Percentiles rank a stretch among this genome's conserved stretches.
Evolutionary conservation across 1,284 basidiomycete species (phyloP).

Genomic region (Rhodotorula sp.): DNA sequence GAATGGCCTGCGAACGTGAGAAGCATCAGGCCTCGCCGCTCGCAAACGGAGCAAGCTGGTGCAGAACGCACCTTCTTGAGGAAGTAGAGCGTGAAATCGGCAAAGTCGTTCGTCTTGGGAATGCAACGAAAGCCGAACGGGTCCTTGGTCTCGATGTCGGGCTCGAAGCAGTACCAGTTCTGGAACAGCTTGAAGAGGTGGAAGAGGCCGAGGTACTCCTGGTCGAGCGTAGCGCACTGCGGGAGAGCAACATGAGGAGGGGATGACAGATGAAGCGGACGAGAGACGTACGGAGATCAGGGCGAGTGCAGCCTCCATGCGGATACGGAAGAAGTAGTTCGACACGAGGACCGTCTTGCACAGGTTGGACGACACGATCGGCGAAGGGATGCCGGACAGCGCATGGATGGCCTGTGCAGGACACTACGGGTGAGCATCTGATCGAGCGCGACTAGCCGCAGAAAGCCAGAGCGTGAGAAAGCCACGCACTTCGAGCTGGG

Average conservation of each 20-base stretch:
- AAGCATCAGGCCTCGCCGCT: slow-evolving; percentile 17
- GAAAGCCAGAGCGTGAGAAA: not conserved
- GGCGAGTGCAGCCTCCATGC: slow-evolving; percentile 88
- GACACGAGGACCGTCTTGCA: slow-evolving; percentile 91
- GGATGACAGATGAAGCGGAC: not conserved
- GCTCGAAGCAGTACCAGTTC: slow-evolving; percentile 86
- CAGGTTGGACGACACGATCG: slow-evolving; percentile 85
- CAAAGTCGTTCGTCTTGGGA: slow-evolving; percentile 90
- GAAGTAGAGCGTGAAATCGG: slow-evolving; percentile 88
- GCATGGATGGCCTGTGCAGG: slow-evolving; percentile 73
- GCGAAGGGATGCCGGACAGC: slow-evolving; percentile 75
- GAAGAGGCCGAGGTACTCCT: slow-evolving; percentile 88
- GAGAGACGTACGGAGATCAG: slow-evolving; percentile 70
- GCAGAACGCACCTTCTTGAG: slow-evolving; percentile 72
- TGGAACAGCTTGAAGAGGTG: slow-evolving; percentile 92
- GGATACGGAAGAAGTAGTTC: slow-evolving; percentile 96
- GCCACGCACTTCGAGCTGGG: slow-evolving; percentile 76
- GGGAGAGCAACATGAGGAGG: not conserved
- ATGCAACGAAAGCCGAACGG: slow-evolving; percentile 80
- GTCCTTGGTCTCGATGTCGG: slow-evolving; percentile 72
- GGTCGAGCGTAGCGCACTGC: slow-evolving; percentile 75
- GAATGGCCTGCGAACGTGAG: slow-evolving; percentile 59
- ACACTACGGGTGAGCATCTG: not conserved
- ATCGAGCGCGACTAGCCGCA: not conserved
- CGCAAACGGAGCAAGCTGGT: not conserved